Evolutionary conservation across 1,284 basidiomycete genomes (phyloP).

Genomic region (Boletus austroedulis): DNA sequence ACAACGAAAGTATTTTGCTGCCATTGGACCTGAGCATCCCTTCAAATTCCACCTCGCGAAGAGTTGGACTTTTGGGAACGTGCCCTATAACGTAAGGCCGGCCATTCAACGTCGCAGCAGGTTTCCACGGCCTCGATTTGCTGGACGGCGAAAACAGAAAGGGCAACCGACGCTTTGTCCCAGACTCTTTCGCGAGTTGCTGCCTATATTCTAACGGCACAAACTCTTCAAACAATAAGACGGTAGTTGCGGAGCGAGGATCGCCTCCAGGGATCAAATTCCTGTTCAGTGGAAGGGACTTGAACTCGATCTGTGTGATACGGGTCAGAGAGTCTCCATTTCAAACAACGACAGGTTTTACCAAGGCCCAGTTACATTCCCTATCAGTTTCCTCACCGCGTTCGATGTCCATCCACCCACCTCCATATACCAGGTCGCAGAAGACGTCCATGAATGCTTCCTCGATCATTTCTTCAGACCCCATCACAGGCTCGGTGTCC

Average conservation of each 20-base stretch:
- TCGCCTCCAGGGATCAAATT: conserved; percentile 34
- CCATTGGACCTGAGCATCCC: conserved; percentile 58
- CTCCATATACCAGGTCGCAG: conserved; percentile 79
- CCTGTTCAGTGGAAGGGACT: conserved; percentile 54
- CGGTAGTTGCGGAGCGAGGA: conserved; percentile 53
- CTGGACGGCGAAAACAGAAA: conserved; percentile 46
- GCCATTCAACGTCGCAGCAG: conserved; percentile 72
- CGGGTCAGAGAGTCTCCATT: conserved; percentile 7
- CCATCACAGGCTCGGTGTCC: conserved; percentile 79
- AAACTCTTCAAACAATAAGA: conserved; percentile 84
- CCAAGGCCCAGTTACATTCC: conserved; percentile 89
- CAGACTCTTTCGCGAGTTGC: conserved; percentile 55
- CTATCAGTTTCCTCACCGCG: conserved; percentile 70
- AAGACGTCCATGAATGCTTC: conserved; percentile 87
- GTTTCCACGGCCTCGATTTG: conserved; percentile 66
- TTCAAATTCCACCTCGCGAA: conserved; percentile 78
- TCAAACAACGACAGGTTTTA: conserved; percentile 39
- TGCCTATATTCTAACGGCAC: conserved; percentile 83
- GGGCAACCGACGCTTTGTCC: conserved; percentile 46
- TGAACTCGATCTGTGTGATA: conserved; percentile 75
- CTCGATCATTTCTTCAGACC: conserved; percentile 72
- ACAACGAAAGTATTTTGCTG: conserved; percentile 62
- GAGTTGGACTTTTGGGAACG: conserved; percentile 58
- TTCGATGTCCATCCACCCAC: conserved; percentile 75
- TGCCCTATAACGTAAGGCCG: conserved; percentile 69